Base-by-base conservation (phyloP, 1,284 basidiomycete genomes). In the Boletellus sp. region DNA sequence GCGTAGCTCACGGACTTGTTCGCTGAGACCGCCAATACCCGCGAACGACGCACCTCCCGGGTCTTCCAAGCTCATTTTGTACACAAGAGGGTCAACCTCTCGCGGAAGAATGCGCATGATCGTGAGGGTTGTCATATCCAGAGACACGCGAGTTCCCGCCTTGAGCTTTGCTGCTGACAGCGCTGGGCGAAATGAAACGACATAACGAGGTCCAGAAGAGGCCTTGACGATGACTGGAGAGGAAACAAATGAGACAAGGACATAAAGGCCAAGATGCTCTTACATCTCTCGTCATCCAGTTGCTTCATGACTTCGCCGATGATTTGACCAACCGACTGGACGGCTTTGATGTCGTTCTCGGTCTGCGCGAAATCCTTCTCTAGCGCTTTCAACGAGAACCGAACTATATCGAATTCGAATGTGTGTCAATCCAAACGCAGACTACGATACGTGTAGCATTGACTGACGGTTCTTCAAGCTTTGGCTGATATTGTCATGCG, bases 291-390 rank as follows among this genome's bases (percentile, higher is more conserved):
- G 56, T 97, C 93, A 65, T 99, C 97, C 26, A 99, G 76, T 72
- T 99, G 95, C 73, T 98, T 98, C 82, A 99, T 86, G 53, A 99
- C 93, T 74, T 99, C 97, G 54, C 94, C 97, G 56, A 99, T 97
- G 60, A 99, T 98, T 75, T 99, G 97, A 12, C 97, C 97, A 11
- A 99, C 97, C 12, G 93, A 97, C 70, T 99, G 97, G 15, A 99
- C 86, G 44, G 97, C 97, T 73, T 98, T 98, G 74, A 99, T 97
- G 68, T 99, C 96, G 41, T 99, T 94, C 71, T 99, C 97, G 0
- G 94, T 97, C 81, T 97, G 96, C 63, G 89, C 91, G 65, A 86
- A 99, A 52, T 90, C 88, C 63, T 87, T 87, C 67, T 95, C 89
- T 13, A 99, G 74, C 53, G 93, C 86, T 66, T 92, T 93, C 57